Base-by-base conservation (phyloP, 2,329 filamentous ascomycete species). In the Ophiocordyceps unilateralis region DNA sequence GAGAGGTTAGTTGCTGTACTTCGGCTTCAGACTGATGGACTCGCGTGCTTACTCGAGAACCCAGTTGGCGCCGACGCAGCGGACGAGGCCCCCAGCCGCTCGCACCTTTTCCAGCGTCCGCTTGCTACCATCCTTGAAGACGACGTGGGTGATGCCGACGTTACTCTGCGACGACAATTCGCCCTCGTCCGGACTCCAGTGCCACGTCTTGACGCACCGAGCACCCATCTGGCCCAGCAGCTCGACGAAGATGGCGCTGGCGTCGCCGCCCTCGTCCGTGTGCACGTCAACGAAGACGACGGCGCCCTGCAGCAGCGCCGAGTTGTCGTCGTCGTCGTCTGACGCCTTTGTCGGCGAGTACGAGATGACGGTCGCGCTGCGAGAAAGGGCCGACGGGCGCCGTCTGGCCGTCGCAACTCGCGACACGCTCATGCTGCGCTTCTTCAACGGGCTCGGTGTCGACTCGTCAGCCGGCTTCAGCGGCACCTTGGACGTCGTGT, bases 31-130 rank as follows among this genome's bases (percentile, higher is more conserved):
- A 17, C 36, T 5, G 36, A 11, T 8, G 7, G 5, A 11, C 11
- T 22, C 20, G 14, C 10, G 6, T 7, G 22, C 80, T 72, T 74
- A 86, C 81, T 93, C 85, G 48, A 93, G 70, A 43, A 91, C 82
- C 85, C 86, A 94, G 49, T 78, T 79, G 40, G 93, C 82, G 41
- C 86, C 86, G 44, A 94, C 85, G 61, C 86, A 93, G 51, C 84
- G 78, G 32, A 94, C 83, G 24, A 83, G 68, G 6, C 84, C 84
- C 14, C 74, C 70, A 34, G 75, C 78, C 51, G 81, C 73, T 45
- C 77, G 70, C 7, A 89, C 81, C 61, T 87, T 93, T 55, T 93
- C 81, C 49, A 94, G 62, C 1, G 86, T 93, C 22, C 80, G 70
- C 54, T 81, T 79, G 37, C 78, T 78, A 39, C 87, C 87, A 54